Evolutionary conservation across 352 stramenopile species (phyloP).

Genomic region (Thalassiosira livingstoniorum): DNA sequence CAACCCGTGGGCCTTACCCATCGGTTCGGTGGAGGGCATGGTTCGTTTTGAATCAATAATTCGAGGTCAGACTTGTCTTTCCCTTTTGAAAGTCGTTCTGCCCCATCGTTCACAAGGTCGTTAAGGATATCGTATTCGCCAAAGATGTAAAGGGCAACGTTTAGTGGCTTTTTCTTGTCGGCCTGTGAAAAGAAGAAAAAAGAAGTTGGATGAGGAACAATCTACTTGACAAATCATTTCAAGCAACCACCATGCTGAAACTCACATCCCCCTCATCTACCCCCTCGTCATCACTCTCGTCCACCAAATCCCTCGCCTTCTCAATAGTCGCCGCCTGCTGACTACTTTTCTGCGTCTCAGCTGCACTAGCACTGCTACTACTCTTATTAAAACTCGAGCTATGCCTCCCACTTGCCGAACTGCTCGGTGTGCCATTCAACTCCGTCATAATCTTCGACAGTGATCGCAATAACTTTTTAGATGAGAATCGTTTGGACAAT

Average conservation of each 20-base stretch:
- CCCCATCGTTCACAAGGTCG: constrained; percentile 79
- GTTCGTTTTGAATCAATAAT: constrained; percentile 48
- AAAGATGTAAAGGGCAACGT: constrained; percentile 76
- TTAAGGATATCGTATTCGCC: constrained; percentile 86
- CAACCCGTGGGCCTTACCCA: constrained; percentile 54
- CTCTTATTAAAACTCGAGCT: not conserved
- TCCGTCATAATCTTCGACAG: constrained; percentile 3
- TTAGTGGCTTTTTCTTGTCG: constrained; percentile 59
- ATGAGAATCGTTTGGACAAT: not conserved
- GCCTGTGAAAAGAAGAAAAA: constrained; percentile 4
- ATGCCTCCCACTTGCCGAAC: not conserved
- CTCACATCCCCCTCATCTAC: constrained; percentile 1
- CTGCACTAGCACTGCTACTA: not conserved
- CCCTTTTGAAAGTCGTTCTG: constrained; percentile 78
- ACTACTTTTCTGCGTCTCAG: constrained; percentile 54
- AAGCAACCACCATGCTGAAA: not conserved
- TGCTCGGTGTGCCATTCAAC: not conserved
- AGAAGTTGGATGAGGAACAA: not conserved
- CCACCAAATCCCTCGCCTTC: constrained; percentile 83
- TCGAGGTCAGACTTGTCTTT: constrained; percentile 34
- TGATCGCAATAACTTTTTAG: constrained; percentile 15
- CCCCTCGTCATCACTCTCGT: constrained; percentile 50
- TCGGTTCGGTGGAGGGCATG: constrained; percentile 50
- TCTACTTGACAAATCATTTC: not conserved
- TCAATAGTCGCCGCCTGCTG: constrained; percentile 82